Conservation (phyloP, 129 eudicot species). For the Centella asiatica region DNA sequence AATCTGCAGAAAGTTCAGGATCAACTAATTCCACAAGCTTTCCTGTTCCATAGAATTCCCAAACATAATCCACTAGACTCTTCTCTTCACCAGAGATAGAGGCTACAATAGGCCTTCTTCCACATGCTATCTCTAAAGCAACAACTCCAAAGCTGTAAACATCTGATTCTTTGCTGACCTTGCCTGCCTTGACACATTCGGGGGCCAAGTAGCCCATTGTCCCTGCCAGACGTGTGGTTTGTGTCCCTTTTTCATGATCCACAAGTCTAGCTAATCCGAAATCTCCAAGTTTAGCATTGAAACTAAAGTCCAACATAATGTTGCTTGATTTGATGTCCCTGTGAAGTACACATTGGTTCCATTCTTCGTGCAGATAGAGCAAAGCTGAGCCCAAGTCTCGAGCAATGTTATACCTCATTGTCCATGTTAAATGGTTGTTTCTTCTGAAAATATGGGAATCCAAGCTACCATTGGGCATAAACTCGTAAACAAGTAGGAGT, state of each 20-base stretch:
- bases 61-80: slow-evolving; percentile 28
- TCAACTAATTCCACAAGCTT: slow-evolving; percentile 35
- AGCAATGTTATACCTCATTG: slow-evolving; percentile 32
- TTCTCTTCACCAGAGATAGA: slow-evolving; percentile 11
- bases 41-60: slow-evolving; percentile 37
- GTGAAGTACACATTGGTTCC: slow-evolving; percentile 46
- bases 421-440: slow-evolving; percentile 29
- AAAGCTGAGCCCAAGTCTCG: slow-evolving; percentile 36
- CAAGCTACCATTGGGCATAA: slow-evolving; percentile 31
- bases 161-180: slow-evolving; percentile 45
- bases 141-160: slow-evolving; percentile 47
- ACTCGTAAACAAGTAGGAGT: slow-evolving; percentile 38
- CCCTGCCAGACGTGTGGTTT: slow-evolving; percentile 34
- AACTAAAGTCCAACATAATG: slow-evolving; percentile 39
- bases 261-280: slow-evolving; percentile 43
- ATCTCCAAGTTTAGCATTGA: slow-evolving; percentile 40
- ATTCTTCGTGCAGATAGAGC: slow-evolving; percentile 42
- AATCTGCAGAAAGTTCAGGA: slow-evolving; percentile 15
- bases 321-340: slow-evolving; percentile 49
- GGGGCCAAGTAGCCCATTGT: slow-evolving; percentile 63
- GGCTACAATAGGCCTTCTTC: slow-evolving; percentile 30
- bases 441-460: slow-evolving; percentile 32
- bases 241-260: slow-evolving; percentile 38
- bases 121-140: slow-evolving; percentile 37
- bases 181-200: slow-evolving; percentile 30